Evolutionary conservation across 768 basidiomycete species (phyloP).

Genomic region (Gautieria morchelliformis): DNA sequence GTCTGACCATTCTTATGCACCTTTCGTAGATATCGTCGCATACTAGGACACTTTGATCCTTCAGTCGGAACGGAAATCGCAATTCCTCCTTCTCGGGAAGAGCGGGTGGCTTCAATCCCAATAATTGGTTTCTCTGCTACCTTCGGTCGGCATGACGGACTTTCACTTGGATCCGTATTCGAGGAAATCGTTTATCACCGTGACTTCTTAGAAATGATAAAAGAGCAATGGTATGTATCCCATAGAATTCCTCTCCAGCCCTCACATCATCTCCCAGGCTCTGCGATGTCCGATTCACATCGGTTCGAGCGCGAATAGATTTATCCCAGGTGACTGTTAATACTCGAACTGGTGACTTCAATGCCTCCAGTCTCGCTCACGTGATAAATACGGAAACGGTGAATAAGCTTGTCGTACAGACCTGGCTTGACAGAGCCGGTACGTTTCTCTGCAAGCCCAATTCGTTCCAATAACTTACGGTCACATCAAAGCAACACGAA

Average conservation of each 20-base stretch:
- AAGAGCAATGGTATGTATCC: constrained; percentile 65
- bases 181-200: constrained; percentile 88
- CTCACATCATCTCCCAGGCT: constrained; percentile 39
- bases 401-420: constrained; percentile 67
- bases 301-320: constrained; percentile 67
- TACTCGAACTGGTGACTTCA: constrained; percentile 70
- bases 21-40: constrained; percentile 55
- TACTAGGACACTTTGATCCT: constrained; percentile 76
- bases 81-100: constrained; percentile 40
- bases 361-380: constrained; percentile 62
- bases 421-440: constrained; percentile 86
- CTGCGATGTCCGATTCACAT: constrained; percentile 77
- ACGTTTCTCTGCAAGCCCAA: constrained; percentile 13
- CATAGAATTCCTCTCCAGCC: not conserved
- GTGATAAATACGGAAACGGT: constrained; percentile 74
- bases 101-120: constrained; percentile 41
- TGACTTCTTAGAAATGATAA: constrained; percentile 87
- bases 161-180: constrained; percentile 83
- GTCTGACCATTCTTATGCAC: constrained; percentile 6
- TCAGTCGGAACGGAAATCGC: constrained; percentile 15
- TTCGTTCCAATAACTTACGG: not conserved
- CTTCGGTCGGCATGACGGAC: constrained; percentile 83
- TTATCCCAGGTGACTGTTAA: constrained; percentile 59
- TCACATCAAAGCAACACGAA: constrained; percentile 40
- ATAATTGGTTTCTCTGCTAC: constrained; percentile 94